Base-by-base conservation (phyloP, 2,329 filamentous ascomycete species). In the Penicillium occitanis region DNA sequence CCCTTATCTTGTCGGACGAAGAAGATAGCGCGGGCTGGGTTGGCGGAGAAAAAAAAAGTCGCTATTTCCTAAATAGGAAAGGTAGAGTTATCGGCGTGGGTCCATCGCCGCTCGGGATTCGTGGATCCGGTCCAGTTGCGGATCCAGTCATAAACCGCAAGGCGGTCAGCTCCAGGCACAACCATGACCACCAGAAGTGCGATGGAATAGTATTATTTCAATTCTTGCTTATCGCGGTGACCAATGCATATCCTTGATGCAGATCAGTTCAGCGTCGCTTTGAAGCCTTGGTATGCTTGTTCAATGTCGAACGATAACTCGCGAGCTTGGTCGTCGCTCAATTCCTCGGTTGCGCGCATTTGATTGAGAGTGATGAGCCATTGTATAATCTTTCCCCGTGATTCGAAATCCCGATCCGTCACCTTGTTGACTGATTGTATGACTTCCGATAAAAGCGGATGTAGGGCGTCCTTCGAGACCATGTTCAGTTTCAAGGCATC, bases 401-500 rank as follows among this genome's bases (percentile, higher is more conserved):
- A 93, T 71, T 98, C 93, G 76, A 99, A 99, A 73, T 98, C 94
- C 69, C 90, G 87, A 76, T 96, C 93, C 2, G 94, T 97, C 69
- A 99, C 95, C 75, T 96, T 95, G 80, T 98, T 98, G 70, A 97
- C 94, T 2, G 92, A 93, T 74, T 97, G 94, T 68, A 99, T 99
- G 19, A 97, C 92, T 72, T 98, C 95, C 1, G 93, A 94, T 1
- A 99, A 85, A 22, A 99, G 83, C 3, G 95, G 95, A 75, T 99
- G 96, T n/a, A 99, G 83, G 69, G 95, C 93, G 77, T 98, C 94
- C 76, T 99, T 99, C 58, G 94, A 94, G 11, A 96, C 84, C 73
- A 98, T 88, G 53, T 94, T 93, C 64, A 99, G 87, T 76, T 93
- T 93, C 72, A 99, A 86, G 17, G 95, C 96, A 76, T 99, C 95